Conservation (phyloP, 2,329 filamentous ascomycete species). For the Aspergillus brunneoviolaceus region DNA sequence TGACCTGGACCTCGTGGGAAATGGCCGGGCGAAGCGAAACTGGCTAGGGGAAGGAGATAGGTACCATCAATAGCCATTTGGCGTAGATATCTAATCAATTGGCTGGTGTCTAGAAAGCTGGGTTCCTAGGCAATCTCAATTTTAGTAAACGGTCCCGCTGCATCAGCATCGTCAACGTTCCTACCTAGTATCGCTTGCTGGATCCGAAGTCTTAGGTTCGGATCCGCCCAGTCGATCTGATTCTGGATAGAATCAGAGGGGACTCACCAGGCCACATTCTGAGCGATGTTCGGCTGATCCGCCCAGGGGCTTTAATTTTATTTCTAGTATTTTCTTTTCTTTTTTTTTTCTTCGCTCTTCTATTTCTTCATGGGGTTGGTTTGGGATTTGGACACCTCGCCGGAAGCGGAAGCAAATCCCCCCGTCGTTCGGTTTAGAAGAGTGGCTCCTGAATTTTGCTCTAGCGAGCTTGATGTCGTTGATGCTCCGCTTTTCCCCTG, state of each 20-base stretch:
- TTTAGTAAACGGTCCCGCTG: background rate
- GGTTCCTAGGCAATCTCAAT: background rate
- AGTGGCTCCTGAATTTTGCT: conserved; percentile 6
- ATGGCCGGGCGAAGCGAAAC: background rate
- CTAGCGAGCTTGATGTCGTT: conserved; percentile 3
- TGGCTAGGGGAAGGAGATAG: background rate
- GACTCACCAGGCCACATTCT: conserved; percentile 10
- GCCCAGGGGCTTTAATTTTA: conserved; percentile 25
- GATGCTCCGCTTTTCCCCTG: conserved; percentile 10
- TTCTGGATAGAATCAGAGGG: conserved; percentile 10
- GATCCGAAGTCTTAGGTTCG: background rate
- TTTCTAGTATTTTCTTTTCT: background rate
- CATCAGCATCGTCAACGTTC: background rate
- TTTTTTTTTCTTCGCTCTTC: background rate
- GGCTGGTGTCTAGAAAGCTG: background rate
- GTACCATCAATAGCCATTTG: background rate
- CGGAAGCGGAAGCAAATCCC: conserved; percentile 20
- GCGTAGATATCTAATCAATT: background rate
- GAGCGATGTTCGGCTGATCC: conserved; percentile 28
- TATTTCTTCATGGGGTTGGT: too few relatives aligned
- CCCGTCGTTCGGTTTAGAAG: conserved; percentile 17
- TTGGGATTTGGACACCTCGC: conserved; percentile 13
- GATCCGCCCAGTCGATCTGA: conserved; percentile 23
- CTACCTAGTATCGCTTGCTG: background rate
- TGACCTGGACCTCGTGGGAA: background rate